Evolutionary conservation across 768 basidiomycete genomes (phyloP), one percentile per base, ranked within the genome.

Genomic region (Crucibulum laeve): DNA sequence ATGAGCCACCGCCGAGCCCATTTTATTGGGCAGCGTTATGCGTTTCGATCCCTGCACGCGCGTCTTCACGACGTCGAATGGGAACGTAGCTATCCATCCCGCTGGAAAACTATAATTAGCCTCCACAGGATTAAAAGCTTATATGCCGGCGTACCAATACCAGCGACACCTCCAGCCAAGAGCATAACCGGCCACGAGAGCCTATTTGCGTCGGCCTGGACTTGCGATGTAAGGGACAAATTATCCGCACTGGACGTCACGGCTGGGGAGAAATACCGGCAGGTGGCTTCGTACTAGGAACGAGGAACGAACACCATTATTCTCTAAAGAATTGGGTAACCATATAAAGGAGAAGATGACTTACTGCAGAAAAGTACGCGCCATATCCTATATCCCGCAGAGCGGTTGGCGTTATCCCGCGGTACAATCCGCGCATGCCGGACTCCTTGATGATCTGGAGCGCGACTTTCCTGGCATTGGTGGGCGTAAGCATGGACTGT

Each of bases 1-100:
- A 5, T 23, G 43, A 26, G 14, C 14, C 35, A 45, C 19, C 28
- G 42, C 21, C 43, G 18, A 10, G 44, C 26, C 6, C 15, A 34
- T 14, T 36, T 18, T 10, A 45, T n/a, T 7, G 41, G 25, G 49
- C 33, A 28, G 21, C 24, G 35, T 24, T 10, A 57, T 40, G 3
- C 54, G 51, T 25, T 63, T 55, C 26, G 59, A 69, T 22, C 79
- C 78, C 60, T 96, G 92, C 53, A 93, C 78, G 4, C 91, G 79
- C 11, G 93, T 94, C 67, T 96, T 95, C 48, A 94, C 74, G 3
- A 92, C 86, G 55, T 96, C 92, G 43, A 92, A 69, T 2, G 91
- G 90, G 59, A 95, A 96, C 1, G 91, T 94, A 2, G 68, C 71
- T 0, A 82, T 26, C 91, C 91, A 94, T 6, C 87, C 87, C 6